Conservation (phyloP, 108 stramenopile genomes). For the Nitzschia sp. region DNA sequence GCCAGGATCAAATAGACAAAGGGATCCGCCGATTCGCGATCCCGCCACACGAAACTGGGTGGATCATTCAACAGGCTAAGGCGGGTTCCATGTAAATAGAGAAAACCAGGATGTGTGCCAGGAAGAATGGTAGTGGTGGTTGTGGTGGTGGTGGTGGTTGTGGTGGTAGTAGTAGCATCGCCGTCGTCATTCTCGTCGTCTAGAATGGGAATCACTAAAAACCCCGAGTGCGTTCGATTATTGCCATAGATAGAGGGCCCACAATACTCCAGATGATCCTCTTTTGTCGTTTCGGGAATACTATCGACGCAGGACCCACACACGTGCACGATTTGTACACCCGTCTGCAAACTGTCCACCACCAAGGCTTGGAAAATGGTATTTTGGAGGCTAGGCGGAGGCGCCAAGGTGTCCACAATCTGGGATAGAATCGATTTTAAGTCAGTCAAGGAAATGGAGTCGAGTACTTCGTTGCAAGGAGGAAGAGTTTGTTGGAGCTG, state of each 20-base stretch:
- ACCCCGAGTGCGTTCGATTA: slow-evolving; percentile 3
- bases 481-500: neutral
- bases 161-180: too few relatives aligned
- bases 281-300: neutral
- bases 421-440: neutral
- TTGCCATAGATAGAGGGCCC: neutral
- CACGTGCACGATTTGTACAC: neutral
- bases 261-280: slow-evolving; percentile 5
- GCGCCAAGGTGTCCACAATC: neutral
- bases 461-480: slow-evolving; percentile 5
- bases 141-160: neutral
- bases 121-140: neutral
- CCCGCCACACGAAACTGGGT: neutral
- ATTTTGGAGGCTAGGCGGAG: neutral
- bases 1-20: neutral
- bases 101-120: neutral
- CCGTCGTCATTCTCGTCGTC: too few relatives aligned
- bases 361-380: neutral
- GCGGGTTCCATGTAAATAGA: neutral
- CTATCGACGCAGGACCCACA: neutral
- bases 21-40: neutral
- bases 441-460: neutral
- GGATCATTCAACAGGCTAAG: neutral
- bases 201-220: neutral
- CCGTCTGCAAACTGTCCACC: neutral